Evolutionary conservation across 2,329 filamentous ascomycete genomes (phyloP).

Genomic region (Trichoderma semiorbis): DNA sequence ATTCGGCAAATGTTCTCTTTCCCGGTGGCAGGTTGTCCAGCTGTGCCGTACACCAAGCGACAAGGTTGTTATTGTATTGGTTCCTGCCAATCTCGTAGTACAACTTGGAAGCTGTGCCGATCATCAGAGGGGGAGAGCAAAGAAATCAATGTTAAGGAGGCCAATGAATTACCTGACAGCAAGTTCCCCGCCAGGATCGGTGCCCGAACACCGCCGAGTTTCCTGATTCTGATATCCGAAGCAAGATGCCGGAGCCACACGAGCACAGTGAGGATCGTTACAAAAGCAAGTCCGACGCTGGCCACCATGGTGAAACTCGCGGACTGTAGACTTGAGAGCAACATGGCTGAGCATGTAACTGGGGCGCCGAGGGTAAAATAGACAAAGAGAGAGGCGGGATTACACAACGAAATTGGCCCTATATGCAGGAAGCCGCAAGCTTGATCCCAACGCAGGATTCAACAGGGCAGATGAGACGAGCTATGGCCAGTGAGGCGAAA

Average conservation of each 20-base stretch:
- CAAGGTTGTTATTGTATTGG: conserved; percentile 22
- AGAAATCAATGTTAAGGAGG: background rate
- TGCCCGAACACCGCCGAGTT: conserved; percentile 33
- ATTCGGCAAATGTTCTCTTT: conserved; percentile 21
- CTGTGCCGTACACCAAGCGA: conserved; percentile 20
- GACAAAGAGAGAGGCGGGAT: no score
- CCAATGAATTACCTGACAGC: conserved; percentile 28
- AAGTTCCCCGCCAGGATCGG: conserved; percentile 34
- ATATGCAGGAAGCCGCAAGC: background rate
- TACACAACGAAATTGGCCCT: background rate
- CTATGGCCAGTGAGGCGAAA: background rate
- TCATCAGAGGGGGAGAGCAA: background rate
- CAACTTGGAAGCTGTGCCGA: conserved; percentile 18
- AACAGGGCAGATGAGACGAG: background rate
- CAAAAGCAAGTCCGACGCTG: background rate
- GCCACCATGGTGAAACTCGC: background rate
- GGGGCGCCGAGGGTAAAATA: background rate
- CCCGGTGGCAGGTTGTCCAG: conserved; percentile 16
- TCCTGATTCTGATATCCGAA: conserved; percentile 30
- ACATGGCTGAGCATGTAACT: background rate
- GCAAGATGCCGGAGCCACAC: conserved; percentile 23
- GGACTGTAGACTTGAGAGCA: background rate
- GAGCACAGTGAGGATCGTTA: conserved; percentile 20
- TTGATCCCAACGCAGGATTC: background rate
- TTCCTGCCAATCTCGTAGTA: conserved; percentile 22